Conservation (phyloP, 805 yeast genomes). For the Metahyphopichia silvanorum region DNA sequence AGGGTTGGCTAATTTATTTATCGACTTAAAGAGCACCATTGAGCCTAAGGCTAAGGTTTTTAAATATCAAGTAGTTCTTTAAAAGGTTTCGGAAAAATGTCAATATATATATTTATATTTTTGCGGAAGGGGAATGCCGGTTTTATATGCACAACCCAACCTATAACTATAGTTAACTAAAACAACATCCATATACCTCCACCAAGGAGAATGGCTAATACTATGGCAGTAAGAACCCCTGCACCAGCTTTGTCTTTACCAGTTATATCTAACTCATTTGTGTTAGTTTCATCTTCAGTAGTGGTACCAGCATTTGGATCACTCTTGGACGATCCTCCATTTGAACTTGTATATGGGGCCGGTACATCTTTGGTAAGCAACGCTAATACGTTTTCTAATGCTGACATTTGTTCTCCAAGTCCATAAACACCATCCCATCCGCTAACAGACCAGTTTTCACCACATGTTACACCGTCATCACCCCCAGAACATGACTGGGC, state of each 20-base stretch:
- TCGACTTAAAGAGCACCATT: constrained; percentile 40
- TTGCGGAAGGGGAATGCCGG: no score
- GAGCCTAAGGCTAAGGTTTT: neutral
- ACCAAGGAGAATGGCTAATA: constrained; percentile 56
- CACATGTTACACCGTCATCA: constrained; percentile 82
- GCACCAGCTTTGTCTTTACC: constrained; percentile 84
- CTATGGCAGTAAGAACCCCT: constrained; percentile 78
- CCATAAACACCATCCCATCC: constrained; percentile 72
- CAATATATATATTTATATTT: no score
- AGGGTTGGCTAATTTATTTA: constrained; percentile 41
- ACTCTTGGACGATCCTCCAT: constrained; percentile 35
- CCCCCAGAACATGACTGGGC: constrained; percentile 84
- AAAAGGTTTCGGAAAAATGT: no score
- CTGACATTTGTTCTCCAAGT: constrained; percentile 81
- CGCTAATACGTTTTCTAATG: constrained; percentile 59
- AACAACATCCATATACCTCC: constrained; percentile 79
- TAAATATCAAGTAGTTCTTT: no score
- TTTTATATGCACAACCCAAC: no score
- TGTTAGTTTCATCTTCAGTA: constrained; percentile 34
- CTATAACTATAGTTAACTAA: no score
- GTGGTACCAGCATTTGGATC: constrained; percentile 34
- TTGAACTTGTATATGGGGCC: constrained; percentile 29
- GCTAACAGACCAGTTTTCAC: constrained; percentile 60
- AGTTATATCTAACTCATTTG: constrained; percentile 46
- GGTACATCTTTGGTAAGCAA: constrained; percentile 20